Evolutionary conservation across 2,329 filamentous ascomycete species (phyloP).

Genomic region (Cyclaneusma minus): DNA sequence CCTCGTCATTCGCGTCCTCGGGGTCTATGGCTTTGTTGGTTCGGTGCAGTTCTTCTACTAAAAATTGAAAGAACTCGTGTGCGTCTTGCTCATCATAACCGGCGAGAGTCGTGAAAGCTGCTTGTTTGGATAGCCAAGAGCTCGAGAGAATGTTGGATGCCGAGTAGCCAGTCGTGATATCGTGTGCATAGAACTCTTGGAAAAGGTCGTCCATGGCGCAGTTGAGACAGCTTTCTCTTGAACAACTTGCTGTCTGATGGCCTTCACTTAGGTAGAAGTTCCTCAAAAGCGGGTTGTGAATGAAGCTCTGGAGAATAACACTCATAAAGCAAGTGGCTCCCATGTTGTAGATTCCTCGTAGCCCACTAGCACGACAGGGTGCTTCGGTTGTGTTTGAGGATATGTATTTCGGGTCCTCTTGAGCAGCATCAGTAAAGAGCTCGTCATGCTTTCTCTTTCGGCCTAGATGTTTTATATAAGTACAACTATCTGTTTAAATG

Average conservation of each 20-base stretch:
- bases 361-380: constrained; percentile 72
- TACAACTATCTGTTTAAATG: constrained; percentile 3
- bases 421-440: constrained; percentile 44
- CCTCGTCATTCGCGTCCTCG: constrained; percentile 37
- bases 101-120: constrained; percentile 57
- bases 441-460: constrained; percentile 68
- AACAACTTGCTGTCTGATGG: constrained; percentile 65
- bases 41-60: constrained; percentile 81
- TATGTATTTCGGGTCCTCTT: constrained; percentile 65
- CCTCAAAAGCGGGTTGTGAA: constrained; percentile 83
- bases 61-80: constrained; percentile 92
- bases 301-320: constrained; percentile 81
- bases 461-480: constrained; percentile 19
- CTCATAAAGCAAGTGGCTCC: constrained; percentile 99
- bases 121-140: constrained; percentile 75
- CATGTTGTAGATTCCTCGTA: constrained; percentile 90
- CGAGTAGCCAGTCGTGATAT: constrained; percentile 78
- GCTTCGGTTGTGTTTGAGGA: constrained; percentile 62
- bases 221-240: constrained; percentile 44
- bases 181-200: constrained; percentile 53
- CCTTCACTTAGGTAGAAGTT: constrained; percentile 89
- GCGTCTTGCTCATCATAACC: constrained; percentile 94
- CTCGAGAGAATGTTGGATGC: constrained; percentile 78
- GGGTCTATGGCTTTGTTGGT: no score
- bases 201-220: constrained; percentile 63